Conservation (phyloP, 2,329 filamentous ascomycete species). For the Pseudocercospora cruenta region DNA sequence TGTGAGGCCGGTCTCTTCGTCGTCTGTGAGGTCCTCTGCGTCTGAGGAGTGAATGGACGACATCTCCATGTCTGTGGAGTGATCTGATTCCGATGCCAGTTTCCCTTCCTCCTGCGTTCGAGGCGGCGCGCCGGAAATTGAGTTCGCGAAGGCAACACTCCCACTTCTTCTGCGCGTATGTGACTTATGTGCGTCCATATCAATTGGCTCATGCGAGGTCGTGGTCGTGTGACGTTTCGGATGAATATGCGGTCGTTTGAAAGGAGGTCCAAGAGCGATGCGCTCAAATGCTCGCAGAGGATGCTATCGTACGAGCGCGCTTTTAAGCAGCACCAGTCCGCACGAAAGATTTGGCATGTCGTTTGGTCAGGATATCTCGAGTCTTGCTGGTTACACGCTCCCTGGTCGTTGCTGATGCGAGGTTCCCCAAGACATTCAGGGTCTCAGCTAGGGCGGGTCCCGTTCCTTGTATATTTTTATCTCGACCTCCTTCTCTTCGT, state of each 20-base stretch:
- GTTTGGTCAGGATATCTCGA: neutral
- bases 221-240: neutral
- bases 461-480: neutral
- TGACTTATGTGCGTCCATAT: neutral
- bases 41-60: constrained; percentile 24
- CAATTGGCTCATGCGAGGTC: neutral
- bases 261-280: neutral
- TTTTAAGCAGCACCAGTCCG: neutral
- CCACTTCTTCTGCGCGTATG: constrained; percentile 1
- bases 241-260: neutral
- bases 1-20: constrained; percentile 88
- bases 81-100: constrained; percentile 16
- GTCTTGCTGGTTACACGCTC: neutral
- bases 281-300: neutral
- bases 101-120: neutral
- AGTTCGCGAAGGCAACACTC: neutral
- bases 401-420: neutral
- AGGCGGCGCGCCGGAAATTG: neutral
- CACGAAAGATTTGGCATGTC: neutral
- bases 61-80: constrained; percentile 26
- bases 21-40: constrained; percentile 48
- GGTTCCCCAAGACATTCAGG: neutral
- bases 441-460: neutral
- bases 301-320: neutral
- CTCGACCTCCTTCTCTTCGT: neutral